Percentiles rank a stretch among this genome's conserved stretches.
Conservation (phyloP, 495 filamentous ascomycete species). For the Tetracladium setigerum region DNA sequence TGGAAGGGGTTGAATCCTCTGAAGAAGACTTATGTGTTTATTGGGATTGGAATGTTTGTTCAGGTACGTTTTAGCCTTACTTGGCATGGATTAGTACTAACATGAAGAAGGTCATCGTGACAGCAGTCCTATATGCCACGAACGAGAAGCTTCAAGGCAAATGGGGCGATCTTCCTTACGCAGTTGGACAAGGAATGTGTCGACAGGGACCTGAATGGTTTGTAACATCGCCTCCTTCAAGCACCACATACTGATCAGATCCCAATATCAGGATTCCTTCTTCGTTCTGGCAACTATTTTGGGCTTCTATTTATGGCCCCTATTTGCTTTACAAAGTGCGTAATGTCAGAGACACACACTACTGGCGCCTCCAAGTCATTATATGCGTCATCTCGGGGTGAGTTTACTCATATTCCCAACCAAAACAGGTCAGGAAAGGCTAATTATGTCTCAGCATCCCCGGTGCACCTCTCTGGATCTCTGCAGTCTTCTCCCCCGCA, state of each 20-base stretch:
- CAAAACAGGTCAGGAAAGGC: background rate
- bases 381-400: slow-evolving; percentile 49
- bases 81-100: background rate
- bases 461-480: slow-evolving; percentile 60
- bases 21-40: slow-evolving; percentile 35
- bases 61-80: slow-evolving; percentile 31
- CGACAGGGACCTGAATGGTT: slow-evolving; percentile 48
- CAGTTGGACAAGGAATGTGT: slow-evolving; percentile 32
- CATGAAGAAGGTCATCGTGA: slow-evolving; percentile 42
- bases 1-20: slow-evolving; percentile 37
- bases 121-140: slow-evolving; percentile 53
- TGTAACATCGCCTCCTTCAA: background rate
- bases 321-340: slow-evolving; percentile 37
- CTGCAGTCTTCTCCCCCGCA: slow-evolving; percentile 47
- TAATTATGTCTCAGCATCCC: slow-evolving; percentile 38
- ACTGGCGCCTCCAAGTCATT: slow-evolving; percentile 61
- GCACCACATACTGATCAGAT: background rate
- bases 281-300: slow-evolving; percentile 55
- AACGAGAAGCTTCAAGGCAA: slow-evolving; percentile 59
- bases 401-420: background rate
- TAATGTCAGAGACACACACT: slow-evolving; percentile 54
- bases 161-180: slow-evolving; percentile 41
- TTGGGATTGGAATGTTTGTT: slow-evolving; percentile 42
- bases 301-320: slow-evolving; percentile 52
- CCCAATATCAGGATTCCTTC: slow-evolving; percentile 45